phyloP scores from a whole-genome alignment of 371 early-diverging fungal species.

The Funneliformis caledonium region DNA sequence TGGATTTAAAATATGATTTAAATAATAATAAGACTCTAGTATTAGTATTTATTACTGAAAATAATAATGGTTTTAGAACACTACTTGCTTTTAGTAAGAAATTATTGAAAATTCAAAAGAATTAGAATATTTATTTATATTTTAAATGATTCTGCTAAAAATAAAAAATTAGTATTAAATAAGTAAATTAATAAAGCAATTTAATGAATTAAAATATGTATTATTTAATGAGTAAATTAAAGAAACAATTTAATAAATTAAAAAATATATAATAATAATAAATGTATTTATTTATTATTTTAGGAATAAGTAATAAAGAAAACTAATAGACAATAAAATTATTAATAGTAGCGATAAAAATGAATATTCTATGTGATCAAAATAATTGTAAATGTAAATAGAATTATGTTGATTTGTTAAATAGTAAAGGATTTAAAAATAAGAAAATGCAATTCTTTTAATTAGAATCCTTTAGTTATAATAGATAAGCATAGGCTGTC shows the following conservation, averaged over 20 bases:
- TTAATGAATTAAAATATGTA: too few species aligned
- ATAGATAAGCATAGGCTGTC: conserved; percentile 1
- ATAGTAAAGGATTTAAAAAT: conserved; percentile 2
- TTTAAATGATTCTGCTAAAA: too few species aligned
- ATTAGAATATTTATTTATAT: neutral
- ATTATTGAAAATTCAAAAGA: neutral
- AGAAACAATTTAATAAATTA: too few species aligned
- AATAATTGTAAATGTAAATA: neutral
- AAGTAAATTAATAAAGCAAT: too few species aligned
- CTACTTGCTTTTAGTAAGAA: conserved; percentile 10
- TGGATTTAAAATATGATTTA: conserved; percentile 24
- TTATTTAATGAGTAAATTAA: too few species aligned
- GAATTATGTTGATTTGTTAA: neutral
- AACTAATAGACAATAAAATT: neutral
- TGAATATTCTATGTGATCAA: neutral
- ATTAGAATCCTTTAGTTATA: neutral
- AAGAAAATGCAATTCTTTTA: neutral
- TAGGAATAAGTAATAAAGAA: neutral
- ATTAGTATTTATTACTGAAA: conserved; percentile 5
- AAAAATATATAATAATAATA: neutral
- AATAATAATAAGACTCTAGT: conserved; percentile 10
- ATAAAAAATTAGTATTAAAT: too few species aligned
- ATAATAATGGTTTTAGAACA: neutral
- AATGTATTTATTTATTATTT: neutral
- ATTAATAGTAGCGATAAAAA: neutral